Base-by-base conservation (phyloP, 2,329 filamentous ascomycete genomes). In the Ceratocystis papillata region DNA sequence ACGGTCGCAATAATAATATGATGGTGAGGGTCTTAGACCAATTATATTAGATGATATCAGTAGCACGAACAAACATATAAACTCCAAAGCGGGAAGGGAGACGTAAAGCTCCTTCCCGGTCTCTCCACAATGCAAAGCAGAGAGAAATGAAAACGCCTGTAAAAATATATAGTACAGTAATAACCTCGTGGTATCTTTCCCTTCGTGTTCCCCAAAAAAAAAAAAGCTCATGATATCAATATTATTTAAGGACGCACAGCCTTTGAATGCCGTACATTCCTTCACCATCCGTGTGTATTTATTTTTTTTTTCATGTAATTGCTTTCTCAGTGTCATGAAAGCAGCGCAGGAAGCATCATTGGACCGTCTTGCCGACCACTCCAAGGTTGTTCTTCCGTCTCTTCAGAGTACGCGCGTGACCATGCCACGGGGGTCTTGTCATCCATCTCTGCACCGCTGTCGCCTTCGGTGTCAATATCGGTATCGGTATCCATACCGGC, bases 401-500 rank as follows among this genome's bases (percentile, higher is more conserved):
- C 55, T 37, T 59, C 55, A 33, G 55, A 59, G 28, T 59, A 59
- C 10, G 55, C 55, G 20, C 55, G 55, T 30, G 25, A 10, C 55
- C 55, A 59, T 28, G 55, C 55, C 63, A 65, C 50, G 0, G 79
- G 77, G 6, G 78, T 80, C 67, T 73, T 75, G 60, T 73, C 68
- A 41, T 78, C 77, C 10, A 74, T 22, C 25, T 77, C 75, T 67
- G 73, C 71, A 17, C 76, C 73, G 53, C 67, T 70, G 17, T 67
- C 69, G 25, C 72, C 72, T 30, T 65, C 63, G 2, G 53, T 60
- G 45, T 66, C 65, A 17, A 63, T 63, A 15, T 66, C 65, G 17
- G 65, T 66, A 33, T 66, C 65, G 6, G 65, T 66, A 28, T 66
- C 65, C 6, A 22, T 25, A 22, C 65, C 3, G 73, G 69, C 5